A percentile compares a stretch with the other conserved stretches of the same genome.
phyloP scores from a whole-genome alignment of 2,329 filamentous ascomycete species.

The Cladosporium oxysporum region DNA sequence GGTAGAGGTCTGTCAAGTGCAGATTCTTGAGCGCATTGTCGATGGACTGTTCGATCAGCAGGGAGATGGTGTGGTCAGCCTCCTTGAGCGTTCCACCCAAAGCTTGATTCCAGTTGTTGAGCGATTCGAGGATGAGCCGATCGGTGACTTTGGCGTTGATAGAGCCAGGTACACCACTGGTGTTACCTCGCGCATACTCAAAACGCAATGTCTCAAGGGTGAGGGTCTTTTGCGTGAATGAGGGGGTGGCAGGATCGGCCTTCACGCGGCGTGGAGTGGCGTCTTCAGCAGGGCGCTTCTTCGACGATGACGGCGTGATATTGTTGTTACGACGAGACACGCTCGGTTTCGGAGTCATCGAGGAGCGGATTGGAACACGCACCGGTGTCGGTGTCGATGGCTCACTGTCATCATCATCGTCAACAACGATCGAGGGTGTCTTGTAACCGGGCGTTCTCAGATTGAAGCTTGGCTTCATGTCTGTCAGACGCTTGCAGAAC shows the following conservation, averaged over 20 bases:
- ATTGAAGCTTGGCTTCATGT: constrained; percentile 33
- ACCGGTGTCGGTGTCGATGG: constrained; percentile 21
- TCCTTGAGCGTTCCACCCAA: constrained; percentile 25
- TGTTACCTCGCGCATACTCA: constrained; percentile 8
- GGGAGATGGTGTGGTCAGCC: not conserved
- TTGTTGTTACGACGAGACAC: not conserved
- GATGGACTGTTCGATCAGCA: not conserved
- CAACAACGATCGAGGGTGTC: constrained; percentile 22
- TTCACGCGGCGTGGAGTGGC: constrained; percentile 6
- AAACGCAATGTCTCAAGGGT: not conserved
- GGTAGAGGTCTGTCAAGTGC: not conserved
- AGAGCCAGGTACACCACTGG: not conserved
- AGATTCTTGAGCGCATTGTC: not conserved
- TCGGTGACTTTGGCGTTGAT: constrained; percentile 9
- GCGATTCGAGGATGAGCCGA: constrained; percentile 36
- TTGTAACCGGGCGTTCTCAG: constrained; percentile 31
- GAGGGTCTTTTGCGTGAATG: not conserved
- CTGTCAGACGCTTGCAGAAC: constrained; percentile 51
- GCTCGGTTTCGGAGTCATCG: not conserved
- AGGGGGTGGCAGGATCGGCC: not conserved
- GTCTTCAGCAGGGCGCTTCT: constrained; percentile 15
- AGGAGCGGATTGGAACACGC: not conserved
- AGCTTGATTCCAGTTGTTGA: constrained; percentile 31
- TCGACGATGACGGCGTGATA: not conserved
- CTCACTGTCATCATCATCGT: constrained; percentile 23